Conservation (phyloP, 768 basidiomycete species). For the Tricholoma hemisulphureum region DNA sequence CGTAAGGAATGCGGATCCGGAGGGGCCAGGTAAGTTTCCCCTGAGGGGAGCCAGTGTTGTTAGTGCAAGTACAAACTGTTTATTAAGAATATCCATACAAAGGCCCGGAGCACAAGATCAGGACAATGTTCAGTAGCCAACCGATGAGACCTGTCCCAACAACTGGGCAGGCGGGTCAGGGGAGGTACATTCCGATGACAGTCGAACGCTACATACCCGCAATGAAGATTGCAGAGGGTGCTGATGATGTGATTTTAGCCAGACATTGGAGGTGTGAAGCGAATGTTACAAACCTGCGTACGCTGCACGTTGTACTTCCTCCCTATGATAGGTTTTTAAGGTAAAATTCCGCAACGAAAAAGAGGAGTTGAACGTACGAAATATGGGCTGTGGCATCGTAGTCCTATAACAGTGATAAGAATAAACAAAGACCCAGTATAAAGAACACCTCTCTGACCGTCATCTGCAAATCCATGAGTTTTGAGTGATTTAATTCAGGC, state of each 20-base stretch:
- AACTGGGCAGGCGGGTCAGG: conserved; percentile 36
- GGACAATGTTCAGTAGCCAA: conserved; percentile 84
- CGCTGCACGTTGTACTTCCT: conserved; percentile 78
- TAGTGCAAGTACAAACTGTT: neutral
- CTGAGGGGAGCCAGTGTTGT: conserved; percentile 30
- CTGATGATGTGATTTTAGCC: conserved; percentile 8
- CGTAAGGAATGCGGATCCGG: conserved; percentile 72
- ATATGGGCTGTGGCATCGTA: conserved; percentile 83
- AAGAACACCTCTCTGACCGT: conserved; percentile 51
- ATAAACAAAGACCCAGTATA: conserved; percentile 11
- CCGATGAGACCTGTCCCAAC: conserved; percentile 76
- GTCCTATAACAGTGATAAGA: conserved; percentile 42
- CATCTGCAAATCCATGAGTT: conserved; percentile 41
- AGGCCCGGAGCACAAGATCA: conserved; percentile 81
- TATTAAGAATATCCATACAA: conserved; percentile 42
- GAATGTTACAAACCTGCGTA: conserved; percentile 53
- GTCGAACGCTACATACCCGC: conserved; percentile 11
- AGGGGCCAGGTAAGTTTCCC: conserved; percentile 63
- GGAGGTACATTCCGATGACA: neutral
- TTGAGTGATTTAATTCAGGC: conserved; percentile 3
- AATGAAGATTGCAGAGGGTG: conserved; percentile 31
- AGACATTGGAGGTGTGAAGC: neutral
- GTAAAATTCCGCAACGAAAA: neutral
- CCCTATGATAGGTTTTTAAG: conserved; percentile 37
- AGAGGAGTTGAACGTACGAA: conserved; percentile 48